Percentiles rank a stretch among this genome's conserved stretches.
These are phyloP conservation scores for Boletus reticuloceps DNA, from an alignment of 768 basidiomycete species.

Conservation along the genomic window DNA sequence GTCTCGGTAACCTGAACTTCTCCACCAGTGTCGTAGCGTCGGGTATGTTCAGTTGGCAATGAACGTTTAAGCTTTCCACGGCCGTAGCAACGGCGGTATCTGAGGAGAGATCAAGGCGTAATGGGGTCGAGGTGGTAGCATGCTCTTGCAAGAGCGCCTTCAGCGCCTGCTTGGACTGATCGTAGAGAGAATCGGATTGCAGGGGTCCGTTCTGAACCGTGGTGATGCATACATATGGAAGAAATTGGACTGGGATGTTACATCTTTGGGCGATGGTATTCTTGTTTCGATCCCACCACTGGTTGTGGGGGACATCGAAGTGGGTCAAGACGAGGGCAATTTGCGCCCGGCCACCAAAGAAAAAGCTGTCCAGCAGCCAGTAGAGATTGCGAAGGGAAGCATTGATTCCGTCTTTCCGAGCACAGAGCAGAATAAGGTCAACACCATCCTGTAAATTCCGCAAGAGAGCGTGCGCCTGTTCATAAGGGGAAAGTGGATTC, in stretches of 20 bases:
- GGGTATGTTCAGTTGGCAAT: conserved; percentile 8
- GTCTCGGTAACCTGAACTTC: conserved; percentile 10
- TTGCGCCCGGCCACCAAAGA: conserved; percentile 36
- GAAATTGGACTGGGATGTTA: conserved; percentile 7
- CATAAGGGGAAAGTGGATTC: conserved; percentile 21
- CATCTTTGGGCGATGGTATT: conserved; percentile 15
- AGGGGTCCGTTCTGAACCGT: conserved; percentile 4
- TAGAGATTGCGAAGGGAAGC: conserved; percentile 36
- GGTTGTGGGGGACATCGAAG: conserved; percentile 31
- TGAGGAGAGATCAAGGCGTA: conserved; percentile 19
- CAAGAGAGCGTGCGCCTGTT: conserved; percentile 35
- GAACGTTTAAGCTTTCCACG: conserved; percentile 5
- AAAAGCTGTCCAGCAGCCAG: conserved; percentile 35
- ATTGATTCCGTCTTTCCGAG: conserved; percentile 39
- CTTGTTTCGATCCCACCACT: conserved; percentile 40
- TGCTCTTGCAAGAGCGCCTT: conserved; percentile 6
- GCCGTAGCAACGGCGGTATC: background rate
- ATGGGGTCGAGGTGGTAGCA: conserved; percentile 1
- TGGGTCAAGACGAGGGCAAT: conserved; percentile 39
- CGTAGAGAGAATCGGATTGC: background rate
- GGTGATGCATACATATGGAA: conserved; percentile 20
- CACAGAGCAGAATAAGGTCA: conserved; percentile 38
- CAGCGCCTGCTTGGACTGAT: conserved; percentile 14
- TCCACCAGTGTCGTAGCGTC: conserved; percentile 13
- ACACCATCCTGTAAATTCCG: conserved; percentile 33